Conservation (phyloP, 176 grass and related monocot genomes). For the Raddia guianensis region DNA sequence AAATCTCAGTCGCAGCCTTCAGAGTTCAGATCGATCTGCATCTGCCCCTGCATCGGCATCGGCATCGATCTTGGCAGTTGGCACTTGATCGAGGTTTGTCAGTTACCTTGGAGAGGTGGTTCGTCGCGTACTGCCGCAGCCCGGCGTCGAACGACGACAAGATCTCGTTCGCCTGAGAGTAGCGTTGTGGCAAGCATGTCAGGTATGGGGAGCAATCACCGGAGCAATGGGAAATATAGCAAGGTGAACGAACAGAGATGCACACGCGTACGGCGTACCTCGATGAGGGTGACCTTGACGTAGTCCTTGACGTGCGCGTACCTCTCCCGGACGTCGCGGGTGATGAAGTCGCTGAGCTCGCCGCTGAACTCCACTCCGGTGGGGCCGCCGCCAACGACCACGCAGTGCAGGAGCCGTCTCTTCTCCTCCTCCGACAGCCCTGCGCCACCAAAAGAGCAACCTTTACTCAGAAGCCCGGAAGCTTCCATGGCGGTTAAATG, state of each 20-base stretch:
- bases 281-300: constrained; percentile 91
- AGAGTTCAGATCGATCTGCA: neutral
- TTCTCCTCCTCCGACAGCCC: constrained; percentile 79
- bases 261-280: constrained; percentile 43
- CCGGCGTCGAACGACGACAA: constrained; percentile 81
- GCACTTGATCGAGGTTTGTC: too few species aligned
- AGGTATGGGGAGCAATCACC: neutral
- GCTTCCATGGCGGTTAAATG: too few species aligned
- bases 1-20: neutral
- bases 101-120: constrained; percentile 79
- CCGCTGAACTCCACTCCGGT: constrained; percentile 97
- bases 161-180: constrained; percentile 77
- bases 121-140: constrained; percentile 75
- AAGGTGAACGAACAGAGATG: neutral
- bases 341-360: constrained; percentile 96
- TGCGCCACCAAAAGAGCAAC: constrained; percentile 29
- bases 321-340: constrained; percentile 68
- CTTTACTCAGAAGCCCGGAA: neutral
- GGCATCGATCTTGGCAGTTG: too few species aligned
- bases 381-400: constrained; percentile 87
- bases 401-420: constrained; percentile 72
- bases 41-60: neutral
- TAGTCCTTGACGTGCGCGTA: constrained; percentile 88
- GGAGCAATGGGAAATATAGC: neutral
- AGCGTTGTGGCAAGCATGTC: neutral